A percentile compares a stretch with the other conserved stretches of the same genome.
These are phyloP conservation scores for Carnegiea gigantea DNA, from an alignment of 179 eudicot genomes.

Conservation along the genomic window DNA sequence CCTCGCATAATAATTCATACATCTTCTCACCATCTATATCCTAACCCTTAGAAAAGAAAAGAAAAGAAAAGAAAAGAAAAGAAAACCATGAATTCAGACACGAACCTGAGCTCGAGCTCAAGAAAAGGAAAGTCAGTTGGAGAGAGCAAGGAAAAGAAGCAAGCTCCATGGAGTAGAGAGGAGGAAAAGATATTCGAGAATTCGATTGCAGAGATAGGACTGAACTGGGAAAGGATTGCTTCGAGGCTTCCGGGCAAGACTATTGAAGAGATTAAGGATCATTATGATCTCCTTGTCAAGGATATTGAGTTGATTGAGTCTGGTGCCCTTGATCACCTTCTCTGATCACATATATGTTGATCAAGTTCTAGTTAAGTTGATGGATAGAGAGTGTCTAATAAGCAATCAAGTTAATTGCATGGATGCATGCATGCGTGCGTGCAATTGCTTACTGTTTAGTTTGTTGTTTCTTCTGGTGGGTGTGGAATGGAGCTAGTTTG, in stretches of 20 bases:
- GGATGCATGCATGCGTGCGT: too few relatives aligned
- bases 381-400: neutral
- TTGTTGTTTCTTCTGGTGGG: neutral
- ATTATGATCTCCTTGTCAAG: constrained; percentile 10
- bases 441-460: too few relatives aligned
- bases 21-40: too few relatives aligned
- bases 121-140: constrained; percentile 2
- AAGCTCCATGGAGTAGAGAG: constrained; percentile 22
- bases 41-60: neutral
- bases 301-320: constrained; percentile 20
- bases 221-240: constrained; percentile 3
- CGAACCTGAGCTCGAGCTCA: constrained; percentile 11
- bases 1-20: too few relatives aligned
- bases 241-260: constrained; percentile 18
- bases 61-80: neutral
- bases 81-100: constrained; percentile 4
- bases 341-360: neutral
- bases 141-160: neutral
- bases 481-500: too few relatives aligned
- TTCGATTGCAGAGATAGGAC: constrained; percentile 19
- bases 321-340: constrained; percentile 19
- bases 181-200: constrained; percentile 25
- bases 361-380: neutral
- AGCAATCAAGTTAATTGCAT: too few relatives aligned
- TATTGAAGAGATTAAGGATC: constrained; percentile 24